A percentile compares a stretch with the other conserved stretches of the same genome.
Conservation (phyloP, 441 rosid genomes). For the Gossypium gossypioides region DNA sequence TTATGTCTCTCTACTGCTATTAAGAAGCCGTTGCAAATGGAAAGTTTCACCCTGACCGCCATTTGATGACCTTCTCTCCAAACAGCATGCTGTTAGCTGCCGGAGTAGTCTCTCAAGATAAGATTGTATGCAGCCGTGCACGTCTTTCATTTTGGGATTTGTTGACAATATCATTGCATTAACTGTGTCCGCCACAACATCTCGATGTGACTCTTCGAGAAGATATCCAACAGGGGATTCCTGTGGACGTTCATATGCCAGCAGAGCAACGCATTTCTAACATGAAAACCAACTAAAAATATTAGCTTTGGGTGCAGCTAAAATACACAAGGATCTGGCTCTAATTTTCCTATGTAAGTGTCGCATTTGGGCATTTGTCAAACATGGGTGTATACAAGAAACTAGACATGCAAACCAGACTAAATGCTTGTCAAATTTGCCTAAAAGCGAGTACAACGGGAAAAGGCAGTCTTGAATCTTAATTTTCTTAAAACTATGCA, state of each 20-base stretch:
- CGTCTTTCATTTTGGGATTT: constrained; percentile 43
- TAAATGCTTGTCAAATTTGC: background rate
- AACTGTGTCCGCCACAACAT: constrained; percentile 71
- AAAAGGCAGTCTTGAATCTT: background rate
- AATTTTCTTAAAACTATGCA: background rate
- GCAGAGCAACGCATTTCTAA: constrained; percentile 75
- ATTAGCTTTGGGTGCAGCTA: background rate
- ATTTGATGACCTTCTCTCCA: constrained; percentile 56
- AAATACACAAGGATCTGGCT: background rate
- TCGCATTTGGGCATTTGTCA: background rate
- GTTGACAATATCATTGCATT: constrained; percentile 66
- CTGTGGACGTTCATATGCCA: constrained; percentile 61
- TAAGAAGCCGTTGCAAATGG: constrained; percentile 44
- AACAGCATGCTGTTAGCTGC: constrained; percentile 60
- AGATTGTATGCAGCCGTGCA: constrained; percentile 38
- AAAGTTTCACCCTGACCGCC: constrained; percentile 73
- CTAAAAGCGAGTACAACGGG: background rate
- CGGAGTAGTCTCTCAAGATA: constrained; percentile 57
- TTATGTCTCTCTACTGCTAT: constrained; percentile 20
- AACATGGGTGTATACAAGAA: background rate
- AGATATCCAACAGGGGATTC: constrained; percentile 60
- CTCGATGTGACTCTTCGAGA: constrained; percentile 62
- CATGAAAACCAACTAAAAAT: constrained; percentile 1
- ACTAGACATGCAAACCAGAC: background rate
- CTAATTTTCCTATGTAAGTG: background rate